phyloP scores from a whole-genome alignment of 352 stramenopile genomes.

The Globisporangium abappressorium region DNA sequence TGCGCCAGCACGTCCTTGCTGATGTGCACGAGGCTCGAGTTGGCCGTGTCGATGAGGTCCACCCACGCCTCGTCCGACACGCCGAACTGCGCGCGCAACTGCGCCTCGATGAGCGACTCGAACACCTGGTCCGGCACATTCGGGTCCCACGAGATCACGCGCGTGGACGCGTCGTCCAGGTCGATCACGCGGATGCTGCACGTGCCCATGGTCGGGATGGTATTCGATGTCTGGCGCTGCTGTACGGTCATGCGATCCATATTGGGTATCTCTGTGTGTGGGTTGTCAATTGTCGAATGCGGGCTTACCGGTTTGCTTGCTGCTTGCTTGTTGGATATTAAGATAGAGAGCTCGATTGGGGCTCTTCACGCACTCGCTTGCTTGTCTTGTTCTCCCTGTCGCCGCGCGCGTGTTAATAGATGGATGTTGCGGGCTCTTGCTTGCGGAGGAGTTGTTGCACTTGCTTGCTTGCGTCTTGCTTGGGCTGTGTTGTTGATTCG shows the following conservation, averaged over 20 bases:
- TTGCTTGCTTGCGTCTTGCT: background rate
- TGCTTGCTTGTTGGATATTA: slow-evolving; percentile 1
- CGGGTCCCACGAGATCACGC: slow-evolving; percentile 73
- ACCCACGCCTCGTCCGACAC: slow-evolving; percentile 85
- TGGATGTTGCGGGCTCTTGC: background rate
- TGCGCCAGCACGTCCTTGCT: slow-evolving; percentile 67
- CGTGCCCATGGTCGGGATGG: slow-evolving; percentile 11
- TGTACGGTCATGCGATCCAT: slow-evolving; percentile 2
- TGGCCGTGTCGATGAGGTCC: slow-evolving; percentile 80
- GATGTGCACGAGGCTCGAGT: slow-evolving; percentile 81
- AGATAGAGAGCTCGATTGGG: background rate
- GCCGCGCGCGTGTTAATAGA: background rate
- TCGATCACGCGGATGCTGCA: slow-evolving; percentile 81
- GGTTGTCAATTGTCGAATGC: background rate
- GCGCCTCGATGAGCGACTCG: slow-evolving; percentile 72
- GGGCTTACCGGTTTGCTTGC: background rate
- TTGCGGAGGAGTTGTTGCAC: background rate
- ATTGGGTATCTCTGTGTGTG: background rate
- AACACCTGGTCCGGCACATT: slow-evolving; percentile 82
- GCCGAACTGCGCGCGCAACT: slow-evolving; percentile 70
- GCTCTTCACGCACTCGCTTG: background rate
- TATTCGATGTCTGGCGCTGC: background rate
- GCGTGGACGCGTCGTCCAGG: slow-evolving; percentile 76
- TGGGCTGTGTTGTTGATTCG: background rate
- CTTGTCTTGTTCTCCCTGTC: background rate